Conservation (phyloP, 2,329 filamentous ascomycete species). For the Daldinia sp. region DNA sequence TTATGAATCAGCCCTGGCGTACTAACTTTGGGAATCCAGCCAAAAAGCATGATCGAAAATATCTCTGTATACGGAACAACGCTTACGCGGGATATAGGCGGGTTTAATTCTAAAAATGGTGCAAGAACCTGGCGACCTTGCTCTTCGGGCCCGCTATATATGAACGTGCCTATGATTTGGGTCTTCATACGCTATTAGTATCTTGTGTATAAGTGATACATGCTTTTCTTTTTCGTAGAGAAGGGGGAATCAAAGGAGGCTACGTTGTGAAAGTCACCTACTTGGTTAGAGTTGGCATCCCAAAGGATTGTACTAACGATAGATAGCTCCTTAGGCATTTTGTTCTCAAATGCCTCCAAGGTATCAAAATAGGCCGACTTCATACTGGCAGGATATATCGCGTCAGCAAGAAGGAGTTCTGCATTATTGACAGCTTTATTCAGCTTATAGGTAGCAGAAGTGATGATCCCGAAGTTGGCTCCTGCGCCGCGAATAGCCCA, state of each 20-base stretch:
- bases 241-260: neutral
- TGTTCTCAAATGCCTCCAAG: conserved; percentile 16
- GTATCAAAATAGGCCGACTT: conserved; percentile 20
- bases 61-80: conserved; percentile 21
- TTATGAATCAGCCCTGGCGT: neutral
- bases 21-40: neutral
- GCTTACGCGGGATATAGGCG: conserved; percentile 9
- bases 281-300: conserved; percentile 17
- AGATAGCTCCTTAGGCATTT: conserved; percentile 25
- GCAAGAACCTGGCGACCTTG: conserved; percentile 25
- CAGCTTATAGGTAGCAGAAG: conserved; percentile 40
- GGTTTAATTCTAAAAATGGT: conserved; percentile 33
- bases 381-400: conserved; percentile 17
- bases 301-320: conserved; percentile 21
- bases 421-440: conserved; percentile 24
- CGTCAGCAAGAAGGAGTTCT: conserved; percentile 29
- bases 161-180: conserved; percentile 29
- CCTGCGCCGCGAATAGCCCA: conserved; percentile 46
- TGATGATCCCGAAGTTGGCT: conserved; percentile 43
- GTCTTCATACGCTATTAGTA: conserved; percentile 31
- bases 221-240: too few relatives aligned
- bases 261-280: conserved; percentile 1
- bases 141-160: conserved; percentile 36
- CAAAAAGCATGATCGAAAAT: conserved; percentile 11
- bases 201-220: neutral